Evolutionary conservation across 352 stramenopile species (phyloP).

Genomic region (Globisporangium alternatum): DNA sequence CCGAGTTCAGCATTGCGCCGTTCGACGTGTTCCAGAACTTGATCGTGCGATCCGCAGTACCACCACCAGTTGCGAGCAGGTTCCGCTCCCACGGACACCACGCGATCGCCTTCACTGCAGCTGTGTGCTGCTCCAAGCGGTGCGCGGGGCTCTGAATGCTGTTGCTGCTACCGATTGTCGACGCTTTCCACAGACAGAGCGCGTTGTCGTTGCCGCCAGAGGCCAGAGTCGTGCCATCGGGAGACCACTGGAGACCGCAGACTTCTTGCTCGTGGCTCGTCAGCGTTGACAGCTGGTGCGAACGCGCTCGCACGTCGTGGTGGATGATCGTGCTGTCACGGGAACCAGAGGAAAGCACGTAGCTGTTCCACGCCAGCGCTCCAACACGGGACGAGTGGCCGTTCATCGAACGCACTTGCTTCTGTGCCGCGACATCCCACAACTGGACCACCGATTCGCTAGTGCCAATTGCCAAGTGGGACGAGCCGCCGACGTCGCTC

Average conservation of each 20-base stretch:
- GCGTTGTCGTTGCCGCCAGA: conserved; percentile 98
- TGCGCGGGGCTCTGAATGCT: conserved; percentile 62
- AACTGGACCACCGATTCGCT: conserved; percentile 93
- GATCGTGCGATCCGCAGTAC: conserved; percentile 97
- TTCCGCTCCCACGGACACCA: conserved; percentile 99
- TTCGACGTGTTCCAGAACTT: conserved; percentile 99
- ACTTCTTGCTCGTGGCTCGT: conserved; percentile 96
- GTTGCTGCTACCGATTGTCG: conserved; percentile 74
- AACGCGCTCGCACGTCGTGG: conserved; percentile 61
- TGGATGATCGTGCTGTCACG: conserved; percentile 94
- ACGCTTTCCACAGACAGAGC: conserved; percentile 94
- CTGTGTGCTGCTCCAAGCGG: conserved; percentile 94
- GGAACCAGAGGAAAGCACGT: conserved; percentile 91
- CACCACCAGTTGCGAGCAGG: conserved; percentile 95
- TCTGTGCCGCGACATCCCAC: conserved; percentile 94
- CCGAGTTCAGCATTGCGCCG: conserved; percentile 94
- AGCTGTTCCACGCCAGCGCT: conserved; percentile 96
- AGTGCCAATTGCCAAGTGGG: conserved; percentile 94
- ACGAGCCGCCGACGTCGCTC: conserved; percentile 84
- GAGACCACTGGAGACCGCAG: conserved; percentile 96
- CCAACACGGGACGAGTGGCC: conserved; percentile 94
- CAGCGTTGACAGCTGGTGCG: conserved; percentile 91
- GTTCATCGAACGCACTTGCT: conserved; percentile 90
- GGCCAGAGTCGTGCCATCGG: conserved; percentile 93
- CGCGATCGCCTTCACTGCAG: conserved; percentile 97